These are phyloP conservation scores for Graphilbum ipis-grandicollis DNA, from an alignment of 2,329 filamentous ascomycete species.

Conservation along the genomic window DNA sequence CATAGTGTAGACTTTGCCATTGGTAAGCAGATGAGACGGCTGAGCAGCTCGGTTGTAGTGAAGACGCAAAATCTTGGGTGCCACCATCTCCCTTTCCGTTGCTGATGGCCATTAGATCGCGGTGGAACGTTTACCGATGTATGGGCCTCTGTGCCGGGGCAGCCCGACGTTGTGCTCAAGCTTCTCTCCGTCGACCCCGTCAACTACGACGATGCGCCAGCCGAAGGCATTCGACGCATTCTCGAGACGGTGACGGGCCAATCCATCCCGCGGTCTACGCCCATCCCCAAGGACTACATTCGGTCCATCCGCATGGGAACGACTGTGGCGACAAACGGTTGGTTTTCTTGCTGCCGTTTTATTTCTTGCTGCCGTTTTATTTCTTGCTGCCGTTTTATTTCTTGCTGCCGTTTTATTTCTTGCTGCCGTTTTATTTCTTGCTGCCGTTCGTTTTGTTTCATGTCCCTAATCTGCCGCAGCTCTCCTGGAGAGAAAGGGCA, in stretches of 20 bases:
- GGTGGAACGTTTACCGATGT: slow-evolving; percentile 10
- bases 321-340: slow-evolving; percentile 1
- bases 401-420: neutral
- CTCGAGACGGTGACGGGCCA: neutral
- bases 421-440: neutral
- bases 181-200: slow-evolving; percentile 49
- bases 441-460: neutral
- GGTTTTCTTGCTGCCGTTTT: neutral
- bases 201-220: slow-evolving; percentile 51
- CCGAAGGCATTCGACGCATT: slow-evolving; percentile 41
- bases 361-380: neutral
- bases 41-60: too few relatives aligned
- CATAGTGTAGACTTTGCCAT: slow-evolving; percentile 3
- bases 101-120: slow-evolving; percentile 1
- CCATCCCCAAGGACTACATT: slow-evolving; percentile 2
- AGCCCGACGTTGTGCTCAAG: slow-evolving; percentile 29
- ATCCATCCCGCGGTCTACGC: neutral
- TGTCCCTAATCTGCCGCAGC: neutral
- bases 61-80: too few relatives aligned
- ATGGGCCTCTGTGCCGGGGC: slow-evolving; percentile 14
- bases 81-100: too few relatives aligned
- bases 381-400: neutral
- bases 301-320: slow-evolving; percentile 8
- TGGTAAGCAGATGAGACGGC: too few relatives aligned
- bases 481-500: slow-evolving; percentile 8